These are phyloP conservation scores for Phaffomyces opuntiae DNA, from an alignment of 805 yeast species.

Conservation along the genomic window DNA sequence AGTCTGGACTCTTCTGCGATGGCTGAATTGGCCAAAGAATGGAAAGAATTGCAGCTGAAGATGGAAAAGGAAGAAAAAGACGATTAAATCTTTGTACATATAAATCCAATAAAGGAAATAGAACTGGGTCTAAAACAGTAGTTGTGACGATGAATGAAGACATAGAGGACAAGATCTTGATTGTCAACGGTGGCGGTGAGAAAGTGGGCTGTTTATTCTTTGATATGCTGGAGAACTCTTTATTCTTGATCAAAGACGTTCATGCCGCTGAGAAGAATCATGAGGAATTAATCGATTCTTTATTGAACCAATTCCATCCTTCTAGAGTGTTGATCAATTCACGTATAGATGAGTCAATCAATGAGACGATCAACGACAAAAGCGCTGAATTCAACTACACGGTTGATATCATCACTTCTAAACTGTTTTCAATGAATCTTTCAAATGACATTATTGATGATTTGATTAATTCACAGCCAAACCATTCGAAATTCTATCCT, in stretches of 20 bases:
- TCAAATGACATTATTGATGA: neutral
- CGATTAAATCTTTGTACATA: neutral
- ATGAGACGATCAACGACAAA: neutral
- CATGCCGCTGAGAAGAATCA: neutral
- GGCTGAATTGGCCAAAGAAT: constrained; percentile 58
- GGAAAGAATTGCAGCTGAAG: constrained; percentile 38
- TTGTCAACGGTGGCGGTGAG: neutral
- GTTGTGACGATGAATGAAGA: neutral
- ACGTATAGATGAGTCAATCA: neutral
- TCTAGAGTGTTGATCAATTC: neutral
- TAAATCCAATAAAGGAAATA: too few species aligned
- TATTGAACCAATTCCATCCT: neutral
- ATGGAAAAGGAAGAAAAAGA: constrained; percentile 8
- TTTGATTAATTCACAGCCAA: neutral
- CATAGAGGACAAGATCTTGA: neutral
- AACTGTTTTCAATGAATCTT: neutral
- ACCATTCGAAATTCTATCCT: neutral
- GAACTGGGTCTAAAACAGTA: too few species aligned
- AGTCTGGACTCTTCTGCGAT: constrained; percentile 59
- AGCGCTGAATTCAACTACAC: neutral
- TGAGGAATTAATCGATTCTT: neutral
- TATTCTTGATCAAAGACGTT: neutral
- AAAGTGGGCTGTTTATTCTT: neutral
- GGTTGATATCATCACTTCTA: neutral
- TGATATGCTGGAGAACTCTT: neutral